Base-by-base conservation (phyloP, 495 filamentous ascomycete genomes). In the Evernia prunastri region DNA sequence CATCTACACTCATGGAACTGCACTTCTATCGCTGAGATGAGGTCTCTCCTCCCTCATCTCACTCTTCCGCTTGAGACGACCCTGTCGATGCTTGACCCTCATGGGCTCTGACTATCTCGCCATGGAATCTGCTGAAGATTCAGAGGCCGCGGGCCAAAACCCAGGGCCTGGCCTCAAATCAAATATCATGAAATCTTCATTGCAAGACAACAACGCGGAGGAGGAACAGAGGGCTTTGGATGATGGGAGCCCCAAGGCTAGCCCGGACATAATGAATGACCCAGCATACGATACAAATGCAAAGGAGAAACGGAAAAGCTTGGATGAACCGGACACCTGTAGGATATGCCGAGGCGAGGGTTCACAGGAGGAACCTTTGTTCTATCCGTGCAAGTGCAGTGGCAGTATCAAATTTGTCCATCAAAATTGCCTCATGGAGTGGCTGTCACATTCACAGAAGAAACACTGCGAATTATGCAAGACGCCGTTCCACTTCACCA, bases 391-490 rank as follows among this genome's bases (percentile, higher is more conserved):
- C 84, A 96, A 95, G 78, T 99, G 94, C 78, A 96, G 90, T 71
- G 94, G 94, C 20, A 96, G 91, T 75, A 99, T 99, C 76, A 97
- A 96, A 75, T 92, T 89, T 70, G 94, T 99, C 58, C 94, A 99
- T 76, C 94, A 99, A 74, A 87, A 91, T 68, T 99, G 94, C 73
- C 78, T 99, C 72, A 95, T 97, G 84, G 91, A 97, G 78, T 99
- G 94, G 94, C 79, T 99, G 25, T 89, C 90, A 31, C 94, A 99
- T 73, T 96, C 92, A 1, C 92, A 97, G 73, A 97, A 97, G 84
- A 97, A 97, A 74, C 88, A 97, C 80, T 99, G 94, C 78, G 94
- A 99, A 80, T 85, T 99, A 20, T 99, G 94, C 85, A 97, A 97
- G 75, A 99, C 95, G 27, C 86, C 91, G 1, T 99, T 97, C 73